Evolutionary conservation across 805 yeast species (phyloP), one percentile per base, ranked within the genome.

Genomic region (Kuraishia capsulata): DNA sequence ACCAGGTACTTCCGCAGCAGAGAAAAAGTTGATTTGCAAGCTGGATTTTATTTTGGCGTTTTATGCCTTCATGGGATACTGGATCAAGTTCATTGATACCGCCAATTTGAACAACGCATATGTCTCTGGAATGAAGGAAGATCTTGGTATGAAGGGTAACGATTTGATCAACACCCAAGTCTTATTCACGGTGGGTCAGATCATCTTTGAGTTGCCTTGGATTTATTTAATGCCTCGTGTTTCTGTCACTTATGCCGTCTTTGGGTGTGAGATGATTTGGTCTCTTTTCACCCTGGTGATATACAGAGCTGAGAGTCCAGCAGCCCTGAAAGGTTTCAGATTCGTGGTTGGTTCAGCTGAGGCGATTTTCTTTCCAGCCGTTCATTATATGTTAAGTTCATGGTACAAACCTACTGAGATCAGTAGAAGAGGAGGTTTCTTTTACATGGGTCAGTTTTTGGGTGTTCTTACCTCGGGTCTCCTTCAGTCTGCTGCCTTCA

Each of bases 291-390:
- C 59, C 4, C 52, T 55, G 36, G 49, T 56, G 38, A 42, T 45
- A 23, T 52, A 51, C 18, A 51, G 56, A 3, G 54, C 44, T 29
- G 33, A 64, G 67, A 20, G 63, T 61, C 17, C 68, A 69, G 19
- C 61, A 59, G 5, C 73, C 71, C 36, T 82, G 30, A 71, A 76
- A 54, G 84, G 71, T 2, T 59, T 76, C 35, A 61, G 89, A 40
- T 81, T 80, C 47, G 62, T 81, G 23, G 62, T 79, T 42, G 87
- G 82, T 35, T 71, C 73, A 1, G 73, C 76, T 50, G 89, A 84
- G 51, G 71, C 83, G 4, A 75, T 79, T 14, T 70, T 65, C 51
- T 65, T 73, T 59, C 80, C 85, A 13, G 78, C 77, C 16, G 61
- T 76, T 39, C 81, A 76, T 44, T 75, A 73, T 45, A 57, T 76